Evolutionary conservation across 1,139 yeast species (phyloP), one percentile per base, ranked within the genome.

Genomic region (Taiozyma onychis): DNA sequence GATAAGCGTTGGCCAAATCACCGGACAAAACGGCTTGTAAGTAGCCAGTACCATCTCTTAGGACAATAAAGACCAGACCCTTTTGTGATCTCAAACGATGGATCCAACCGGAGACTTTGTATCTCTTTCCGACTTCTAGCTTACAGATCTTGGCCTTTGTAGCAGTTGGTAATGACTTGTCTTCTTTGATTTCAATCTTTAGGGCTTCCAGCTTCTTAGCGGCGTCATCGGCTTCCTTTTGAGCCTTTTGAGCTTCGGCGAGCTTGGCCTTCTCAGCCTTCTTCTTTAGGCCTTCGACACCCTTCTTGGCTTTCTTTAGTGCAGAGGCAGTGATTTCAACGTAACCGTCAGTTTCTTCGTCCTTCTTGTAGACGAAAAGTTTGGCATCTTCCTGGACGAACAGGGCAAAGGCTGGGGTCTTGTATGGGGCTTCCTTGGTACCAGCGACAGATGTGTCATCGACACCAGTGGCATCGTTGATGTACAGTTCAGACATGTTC

Each of bases 21-120:
- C 98, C 99, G 44, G 86, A 72, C 53, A 95, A 75, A 43, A 95
- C 95, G 64, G 90, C 79, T 73, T 95, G 99, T 57, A 93, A 68
- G 67, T 66, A 89, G 2, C 99, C 99, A 45, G 93, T 75, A 60
- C 99, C 99, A 67, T 95, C 99, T 75, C 99, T 84, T 64, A 95
- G 76, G 44, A 95, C 93, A 54, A 95, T 69, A 68, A 95, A 95
- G 18, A 88, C 95, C 49, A 89, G 79, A 41, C 96, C 97, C 75
- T 95, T 95, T 71, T 93, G 98, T 48, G 82, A 65, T 70, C 99
- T 84, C 64, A 93, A 77, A 69, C 99, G 87, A 71, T 95, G 99
- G 55, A 95, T 77, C 99, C 99, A 95, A 55, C 99, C 99, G 59
- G 82, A 83, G 43, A 91, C 85, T 53, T 75, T 68, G 51, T 90